These are phyloP conservation scores for Fusarium sp. DNA, from an alignment of 2,329 filamentous ascomycete species.

Conservation along the genomic window DNA sequence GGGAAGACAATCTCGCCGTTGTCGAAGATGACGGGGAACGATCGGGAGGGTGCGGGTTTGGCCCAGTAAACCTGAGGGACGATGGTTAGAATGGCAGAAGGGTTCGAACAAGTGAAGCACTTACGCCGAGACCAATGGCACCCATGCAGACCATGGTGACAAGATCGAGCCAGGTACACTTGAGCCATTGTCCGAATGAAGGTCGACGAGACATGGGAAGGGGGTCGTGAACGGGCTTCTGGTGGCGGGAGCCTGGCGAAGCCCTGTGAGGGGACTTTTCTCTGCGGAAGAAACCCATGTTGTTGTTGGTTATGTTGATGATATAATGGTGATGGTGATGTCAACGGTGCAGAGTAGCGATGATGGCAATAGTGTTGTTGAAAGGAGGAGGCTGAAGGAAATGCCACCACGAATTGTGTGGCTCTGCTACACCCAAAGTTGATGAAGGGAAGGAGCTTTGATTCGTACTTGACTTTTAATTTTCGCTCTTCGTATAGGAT, in stretches of 20 bases:
- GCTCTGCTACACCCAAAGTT: slow-evolving; percentile 2
- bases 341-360: not conserved
- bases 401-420: slow-evolving; percentile 3
- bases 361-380: not conserved
- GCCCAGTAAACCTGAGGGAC: slow-evolving; percentile 67
- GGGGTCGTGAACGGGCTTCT: slow-evolving; percentile 29
- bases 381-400: not conserved
- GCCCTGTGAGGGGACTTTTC: slow-evolving; percentile 32
- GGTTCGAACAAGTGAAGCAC: slow-evolving; percentile 31
- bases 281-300: slow-evolving; percentile 31
- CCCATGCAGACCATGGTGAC: slow-evolving; percentile 74
- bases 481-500: too few species aligned
- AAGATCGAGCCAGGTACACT: slow-evolving; percentile 73
- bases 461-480: slow-evolving; percentile 2
- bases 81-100: not conserved
- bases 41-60: slow-evolving; percentile 73
- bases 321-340: not conserved
- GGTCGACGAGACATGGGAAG: slow-evolving; percentile 62
- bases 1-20: slow-evolving; percentile 77
- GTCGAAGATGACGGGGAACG: slow-evolving; percentile 73
- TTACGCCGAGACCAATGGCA: slow-evolving; percentile 73
- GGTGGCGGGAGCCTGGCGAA: slow-evolving; percentile 5
- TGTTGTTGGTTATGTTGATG: slow-evolving; percentile 5
- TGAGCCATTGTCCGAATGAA: slow-evolving; percentile 76
- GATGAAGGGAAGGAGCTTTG: slow-evolving; percentile 12